A percentile compares a stretch with the other conserved stretches of the same genome.
phyloP scores from a whole-genome alignment of 768 basidiomycete species.

The Amanita muscaria region DNA sequence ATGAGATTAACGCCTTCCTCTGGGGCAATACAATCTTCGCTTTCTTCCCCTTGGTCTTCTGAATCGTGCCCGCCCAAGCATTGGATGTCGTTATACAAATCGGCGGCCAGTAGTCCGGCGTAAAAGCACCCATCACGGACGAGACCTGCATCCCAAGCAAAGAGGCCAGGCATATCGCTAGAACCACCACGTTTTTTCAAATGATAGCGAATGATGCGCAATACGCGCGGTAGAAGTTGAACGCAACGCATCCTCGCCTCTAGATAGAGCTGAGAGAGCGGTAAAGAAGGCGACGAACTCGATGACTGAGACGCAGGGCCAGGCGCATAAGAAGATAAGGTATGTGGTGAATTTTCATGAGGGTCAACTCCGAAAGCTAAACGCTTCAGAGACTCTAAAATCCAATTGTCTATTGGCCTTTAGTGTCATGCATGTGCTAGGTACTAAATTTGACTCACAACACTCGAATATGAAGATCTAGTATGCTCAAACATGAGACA shows the following conservation, averaged over 20 bases:
- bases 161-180: slow-evolving; percentile 39
- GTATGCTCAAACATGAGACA: too few relatives aligned
- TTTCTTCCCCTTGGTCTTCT: slow-evolving; percentile 25
- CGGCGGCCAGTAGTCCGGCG: slow-evolving; percentile 69
- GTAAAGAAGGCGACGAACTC: slow-evolving; percentile 34
- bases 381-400: slow-evolving; percentile 75
- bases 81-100: slow-evolving; percentile 39
- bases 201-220: slow-evolving; percentile 44
- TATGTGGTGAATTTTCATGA: slow-evolving; percentile 16
- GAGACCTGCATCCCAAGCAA: slow-evolving; percentile 79
- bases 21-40: slow-evolving; percentile 20
- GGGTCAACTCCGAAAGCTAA: slow-evolving; percentile 26
- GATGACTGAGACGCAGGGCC: slow-evolving; percentile 41
- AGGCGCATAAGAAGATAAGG: slow-evolving; percentile 34
- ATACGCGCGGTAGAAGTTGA: slow-evolving; percentile 39
- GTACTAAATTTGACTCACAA: slow-evolving; percentile 38
- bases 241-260: slow-evolving; percentile 45
- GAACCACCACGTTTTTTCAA: slow-evolving; percentile 27
- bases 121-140: slow-evolving; percentile 89
- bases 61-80: slow-evolving; percentile 28
- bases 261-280: slow-evolving; percentile 36
- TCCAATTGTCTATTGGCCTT: slow-evolving; percentile 60
- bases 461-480: slow-evolving; percentile 90
- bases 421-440: slow-evolving; percentile 9
- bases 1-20: slow-evolving; percentile 49